phyloP scores from a whole-genome alignment of 805 yeast genomes.

The Millerozyma acaciae region DNA sequence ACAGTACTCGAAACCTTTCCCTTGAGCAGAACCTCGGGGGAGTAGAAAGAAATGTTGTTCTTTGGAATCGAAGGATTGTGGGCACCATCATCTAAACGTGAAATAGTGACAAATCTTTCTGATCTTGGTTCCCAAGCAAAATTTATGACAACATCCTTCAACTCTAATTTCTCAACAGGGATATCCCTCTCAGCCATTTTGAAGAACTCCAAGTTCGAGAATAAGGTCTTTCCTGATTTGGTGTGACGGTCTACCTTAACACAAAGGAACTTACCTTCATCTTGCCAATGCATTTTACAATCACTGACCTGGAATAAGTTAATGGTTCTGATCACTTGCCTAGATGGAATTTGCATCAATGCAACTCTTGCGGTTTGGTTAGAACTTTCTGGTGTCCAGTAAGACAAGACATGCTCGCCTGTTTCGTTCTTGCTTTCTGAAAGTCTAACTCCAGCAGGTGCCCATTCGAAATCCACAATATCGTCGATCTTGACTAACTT shows the following conservation, averaged over 20 bases:
- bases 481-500: constrained; percentile 81
- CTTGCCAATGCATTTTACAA: constrained; percentile 92
- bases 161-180: constrained; percentile 92
- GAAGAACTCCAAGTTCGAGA: constrained; percentile 90
- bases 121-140: constrained; percentile 96
- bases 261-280: constrained; percentile 75
- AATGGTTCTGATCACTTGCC: constrained; percentile 80
- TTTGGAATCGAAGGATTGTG: constrained; percentile 62
- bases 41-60: constrained; percentile 74
- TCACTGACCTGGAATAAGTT: constrained; percentile 93
- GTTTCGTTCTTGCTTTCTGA: constrained; percentile 51
- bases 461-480: constrained; percentile 88
- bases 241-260: constrained; percentile 97
- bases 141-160: constrained; percentile 81
- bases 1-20: constrained; percentile 43
- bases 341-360: constrained; percentile 81
- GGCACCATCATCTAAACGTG: constrained; percentile 53
- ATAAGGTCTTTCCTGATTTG: constrained; percentile 86
- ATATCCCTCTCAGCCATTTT: constrained; percentile 81
- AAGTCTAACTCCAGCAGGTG: constrained; percentile 80
- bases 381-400: constrained; percentile 93
- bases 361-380: constrained; percentile 96
- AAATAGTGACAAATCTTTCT: constrained; percentile 78
- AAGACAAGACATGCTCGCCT: constrained; percentile 69
- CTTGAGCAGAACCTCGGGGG: constrained; percentile 62